These are phyloP conservation scores for Scenedesmus sp. DNA, from an alignment of 163 green algal species.

Conservation along the genomic window DNA sequence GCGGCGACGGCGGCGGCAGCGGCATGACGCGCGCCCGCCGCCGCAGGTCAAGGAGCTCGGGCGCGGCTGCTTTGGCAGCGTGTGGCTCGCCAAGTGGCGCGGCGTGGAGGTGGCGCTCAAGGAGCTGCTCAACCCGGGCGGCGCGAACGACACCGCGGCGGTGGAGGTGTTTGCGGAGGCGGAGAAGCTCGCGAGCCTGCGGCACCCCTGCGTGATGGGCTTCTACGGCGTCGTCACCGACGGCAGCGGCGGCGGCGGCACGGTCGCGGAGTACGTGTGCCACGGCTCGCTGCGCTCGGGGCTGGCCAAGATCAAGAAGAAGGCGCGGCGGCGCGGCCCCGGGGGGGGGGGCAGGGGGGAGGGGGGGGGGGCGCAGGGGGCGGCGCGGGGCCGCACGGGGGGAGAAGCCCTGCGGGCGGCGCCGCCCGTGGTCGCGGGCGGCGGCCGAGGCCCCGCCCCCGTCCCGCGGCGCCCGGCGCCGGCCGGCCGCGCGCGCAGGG, in stretches of 20 bases:
- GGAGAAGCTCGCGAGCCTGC: conserved; percentile 65
- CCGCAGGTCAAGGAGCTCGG: conserved; percentile 65
- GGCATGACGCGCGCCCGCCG: too few relatives aligned
- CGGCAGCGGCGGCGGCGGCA: conserved; percentile 53
- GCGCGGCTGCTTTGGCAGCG: conserved; percentile 66
- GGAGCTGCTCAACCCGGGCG: conserved; percentile 58
- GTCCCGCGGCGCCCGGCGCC: too few relatives aligned
- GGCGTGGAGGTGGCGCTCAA: conserved; percentile 77
- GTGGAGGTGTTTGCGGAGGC: conserved; percentile 67
- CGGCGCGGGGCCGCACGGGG: too few relatives aligned
- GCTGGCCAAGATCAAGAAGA: conserved; percentile 60
- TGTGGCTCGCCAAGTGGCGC: conserved; percentile 67
- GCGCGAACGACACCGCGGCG: conserved; percentile 12
- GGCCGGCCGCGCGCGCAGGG: too few relatives aligned
- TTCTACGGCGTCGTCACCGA: conserved; percentile 77
- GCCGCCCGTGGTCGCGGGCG: too few relatives aligned
- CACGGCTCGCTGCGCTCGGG: conserved; percentile 64
- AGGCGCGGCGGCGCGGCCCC: conserved; percentile 9
- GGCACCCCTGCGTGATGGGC: conserved; percentile 80
- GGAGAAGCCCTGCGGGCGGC: too few relatives aligned
- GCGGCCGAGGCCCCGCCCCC: too few relatives aligned
- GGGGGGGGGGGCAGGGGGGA: too few relatives aligned
- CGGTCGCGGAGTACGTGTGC: conserved; percentile 79
- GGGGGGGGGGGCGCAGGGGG: too few relatives aligned
- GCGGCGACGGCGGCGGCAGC: neutral